Conservation (phyloP, 129 eudicot genomes). For the Gnaphalium uliginosum region DNA sequence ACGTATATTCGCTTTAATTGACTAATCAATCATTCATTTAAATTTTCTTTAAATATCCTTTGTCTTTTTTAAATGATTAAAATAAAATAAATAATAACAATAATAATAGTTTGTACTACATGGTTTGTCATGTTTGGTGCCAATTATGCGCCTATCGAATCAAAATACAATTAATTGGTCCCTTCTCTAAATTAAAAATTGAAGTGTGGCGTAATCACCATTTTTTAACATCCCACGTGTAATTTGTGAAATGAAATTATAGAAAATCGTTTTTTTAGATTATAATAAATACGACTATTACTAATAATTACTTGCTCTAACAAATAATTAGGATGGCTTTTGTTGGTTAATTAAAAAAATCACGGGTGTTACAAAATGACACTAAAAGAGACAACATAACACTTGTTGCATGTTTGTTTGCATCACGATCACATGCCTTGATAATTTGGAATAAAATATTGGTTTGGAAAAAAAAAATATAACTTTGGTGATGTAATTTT, state of each 20-base stretch:
- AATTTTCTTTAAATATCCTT: neutral
- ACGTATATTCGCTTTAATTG: neutral
- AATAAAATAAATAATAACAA: too few species aligned
- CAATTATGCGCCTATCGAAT: neutral
- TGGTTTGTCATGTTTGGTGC: neutral
- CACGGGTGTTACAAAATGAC: neutral
- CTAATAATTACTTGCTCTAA: too few species aligned
- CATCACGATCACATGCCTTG: conserved; percentile 3
- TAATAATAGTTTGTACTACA: neutral
- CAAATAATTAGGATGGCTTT: too few species aligned
- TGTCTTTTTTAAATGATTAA: neutral
- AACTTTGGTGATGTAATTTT: too few species aligned
- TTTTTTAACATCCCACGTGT: too few species aligned
- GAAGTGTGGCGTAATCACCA: too few species aligned
- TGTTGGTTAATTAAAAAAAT: too few species aligned
- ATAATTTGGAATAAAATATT: neutral
- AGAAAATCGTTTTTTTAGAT: too few species aligned
- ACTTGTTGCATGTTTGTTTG: neutral
- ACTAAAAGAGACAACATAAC: neutral
- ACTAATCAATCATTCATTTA: neutral
- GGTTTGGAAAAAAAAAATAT: neutral
- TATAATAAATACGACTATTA: too few species aligned
- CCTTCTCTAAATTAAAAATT: neutral
- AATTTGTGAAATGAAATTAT: too few species aligned
- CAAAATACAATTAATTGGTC: neutral